A percentile compares a stretch with the other conserved stretches of the same genome.
phyloP scores from a whole-genome alignment of 2,329 filamentous ascomycete species.

The Hypocreales sp. region DNA sequence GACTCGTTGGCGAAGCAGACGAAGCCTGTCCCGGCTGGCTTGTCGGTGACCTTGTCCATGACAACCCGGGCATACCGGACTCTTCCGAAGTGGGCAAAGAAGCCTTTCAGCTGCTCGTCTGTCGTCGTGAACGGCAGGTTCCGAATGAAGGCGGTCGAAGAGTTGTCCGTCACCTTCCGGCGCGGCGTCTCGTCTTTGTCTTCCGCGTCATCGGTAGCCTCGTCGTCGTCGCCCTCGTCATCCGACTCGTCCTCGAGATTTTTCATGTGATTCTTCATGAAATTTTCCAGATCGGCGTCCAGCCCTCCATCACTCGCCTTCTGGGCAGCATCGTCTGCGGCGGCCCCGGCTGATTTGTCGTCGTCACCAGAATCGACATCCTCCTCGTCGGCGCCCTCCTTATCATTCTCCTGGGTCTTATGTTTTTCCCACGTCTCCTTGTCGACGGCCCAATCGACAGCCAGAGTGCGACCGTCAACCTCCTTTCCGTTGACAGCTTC shows the following conservation, averaged over 20 bases:
- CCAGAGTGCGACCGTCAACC: constrained; percentile 73
- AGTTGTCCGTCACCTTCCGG: constrained; percentile 40
- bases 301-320: constrained; percentile 25
- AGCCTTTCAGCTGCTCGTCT: constrained; percentile 67
- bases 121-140: constrained; percentile 84
- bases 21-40: constrained; percentile 84
- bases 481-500: constrained; percentile 76
- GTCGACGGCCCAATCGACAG: constrained; percentile 94
- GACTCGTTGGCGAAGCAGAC: constrained; percentile 75
- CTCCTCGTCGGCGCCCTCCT: constrained; percentile 20
- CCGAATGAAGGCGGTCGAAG: constrained; percentile 75
- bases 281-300: constrained; percentile 33
- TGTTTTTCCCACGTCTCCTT: constrained; percentile 70
- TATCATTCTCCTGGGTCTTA: constrained; percentile 21
- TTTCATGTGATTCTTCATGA: constrained; percentile 40
- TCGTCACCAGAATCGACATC: constrained; percentile 19
- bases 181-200: constrained; percentile 22
- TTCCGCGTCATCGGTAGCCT: constrained; percentile 6
- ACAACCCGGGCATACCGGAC: constrained; percentile 86
- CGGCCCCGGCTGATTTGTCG: constrained; percentile 12
- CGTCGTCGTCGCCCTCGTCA: constrained; percentile 27
- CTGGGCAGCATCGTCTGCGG: constrained; percentile 13
- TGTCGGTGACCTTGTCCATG: constrained; percentile 69
- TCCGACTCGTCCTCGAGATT: constrained; percentile 43
- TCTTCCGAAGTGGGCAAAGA: constrained; percentile 80